Conservation (phyloP, 805 yeast genomes). For the Candida ulmi region DNA sequence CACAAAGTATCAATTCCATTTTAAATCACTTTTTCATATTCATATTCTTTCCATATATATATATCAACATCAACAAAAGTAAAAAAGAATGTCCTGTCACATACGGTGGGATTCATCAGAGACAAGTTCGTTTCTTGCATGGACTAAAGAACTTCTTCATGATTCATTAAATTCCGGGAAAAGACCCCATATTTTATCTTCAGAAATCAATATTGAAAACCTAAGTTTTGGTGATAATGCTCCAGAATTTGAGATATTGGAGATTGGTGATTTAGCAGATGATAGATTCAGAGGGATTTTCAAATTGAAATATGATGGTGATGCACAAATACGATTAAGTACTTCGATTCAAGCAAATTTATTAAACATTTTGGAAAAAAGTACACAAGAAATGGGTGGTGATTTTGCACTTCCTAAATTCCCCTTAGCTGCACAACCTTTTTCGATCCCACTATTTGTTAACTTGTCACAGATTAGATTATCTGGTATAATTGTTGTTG, state of each 20-base stretch:
- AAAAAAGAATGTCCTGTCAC: constrained; percentile 58
- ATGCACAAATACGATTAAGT: constrained; percentile 66
- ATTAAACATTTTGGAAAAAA: constrained; percentile 51
- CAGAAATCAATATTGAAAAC: constrained; percentile 61
- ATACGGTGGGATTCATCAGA: constrained; percentile 76
- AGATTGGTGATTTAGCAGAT: constrained; percentile 72
- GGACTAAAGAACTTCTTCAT: constrained; percentile 61
- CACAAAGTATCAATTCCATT: too few relatives aligned
- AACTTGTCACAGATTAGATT: constrained; percentile 66
- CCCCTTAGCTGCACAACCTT: constrained; percentile 56
- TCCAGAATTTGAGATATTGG: constrained; percentile 72
- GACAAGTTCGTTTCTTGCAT: constrained; percentile 51
- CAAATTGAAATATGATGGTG: constrained; percentile 70
- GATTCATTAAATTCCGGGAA: constrained; percentile 72
- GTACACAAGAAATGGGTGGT: constrained; percentile 26
- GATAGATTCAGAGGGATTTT: constrained; percentile 80
- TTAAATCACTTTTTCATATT: too few relatives aligned
- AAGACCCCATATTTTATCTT: constrained; percentile 64
- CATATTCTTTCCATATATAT: neutral
- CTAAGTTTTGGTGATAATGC: constrained; percentile 69
- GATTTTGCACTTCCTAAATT: constrained; percentile 64
- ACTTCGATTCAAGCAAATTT: constrained; percentile 85
- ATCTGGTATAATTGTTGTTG: constrained; percentile 79
- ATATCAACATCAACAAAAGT: too few relatives aligned
- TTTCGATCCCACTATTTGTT: constrained; percentile 74